These are phyloP conservation scores for Geranium incanum DNA, from an alignment of 441 rosid species.

Conservation along the genomic window DNA sequence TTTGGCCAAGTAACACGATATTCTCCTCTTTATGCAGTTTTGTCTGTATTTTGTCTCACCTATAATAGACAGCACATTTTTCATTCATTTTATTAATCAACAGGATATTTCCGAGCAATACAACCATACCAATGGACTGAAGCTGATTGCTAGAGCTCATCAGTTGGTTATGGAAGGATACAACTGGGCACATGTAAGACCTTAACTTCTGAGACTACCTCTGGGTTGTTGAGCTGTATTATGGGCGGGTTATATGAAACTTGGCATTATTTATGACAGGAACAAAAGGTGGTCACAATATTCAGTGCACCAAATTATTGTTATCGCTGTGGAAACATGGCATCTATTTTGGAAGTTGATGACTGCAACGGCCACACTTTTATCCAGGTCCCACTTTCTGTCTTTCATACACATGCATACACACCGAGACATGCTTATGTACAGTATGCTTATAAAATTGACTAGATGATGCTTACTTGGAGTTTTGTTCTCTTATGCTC, in stretches of 20 bases:
- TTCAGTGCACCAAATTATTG: conserved; percentile 37
- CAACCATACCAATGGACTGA: conserved; percentile 54
- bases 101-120: conserved; percentile 76
- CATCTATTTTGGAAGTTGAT: conserved; percentile 65
- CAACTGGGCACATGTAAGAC: conserved; percentile 59
- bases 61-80: background rate
- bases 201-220: conserved; percentile 1
- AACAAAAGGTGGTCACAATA: conserved; percentile 67
- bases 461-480: background rate
- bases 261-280: conserved; percentile 32
- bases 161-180: conserved; percentile 78
- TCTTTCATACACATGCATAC: background rate
- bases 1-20: background rate
- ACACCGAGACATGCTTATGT: background rate
- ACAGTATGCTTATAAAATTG: background rate
- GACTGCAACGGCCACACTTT: conserved; percentile 58
- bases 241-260: background rate
- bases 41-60: background rate
- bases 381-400: conserved; percentile 39
- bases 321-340: conserved; percentile 63
- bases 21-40: background rate
- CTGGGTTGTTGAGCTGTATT: conserved; percentile 5
- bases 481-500: background rate
- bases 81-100: background rate
- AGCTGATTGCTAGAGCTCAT: conserved; percentile 68